Evolutionary conservation across 148 eudicot genomes (phyloP).

Genomic region (Drosera capensis): DNA sequence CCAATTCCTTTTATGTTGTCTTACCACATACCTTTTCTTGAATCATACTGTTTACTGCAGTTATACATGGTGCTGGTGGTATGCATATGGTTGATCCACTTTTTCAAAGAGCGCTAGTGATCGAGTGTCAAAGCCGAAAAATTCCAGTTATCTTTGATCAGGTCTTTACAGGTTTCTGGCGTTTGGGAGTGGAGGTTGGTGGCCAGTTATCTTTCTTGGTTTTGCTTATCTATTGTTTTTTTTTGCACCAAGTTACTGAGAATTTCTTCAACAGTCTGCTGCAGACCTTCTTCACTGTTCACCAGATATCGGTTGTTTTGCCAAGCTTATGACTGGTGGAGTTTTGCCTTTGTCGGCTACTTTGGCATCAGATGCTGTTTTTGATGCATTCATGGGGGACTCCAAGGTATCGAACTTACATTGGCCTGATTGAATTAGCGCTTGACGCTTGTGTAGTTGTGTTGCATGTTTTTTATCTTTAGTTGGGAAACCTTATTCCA

Average conservation of each 20-base stretch:
- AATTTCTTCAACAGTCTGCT: conserved; percentile 53
- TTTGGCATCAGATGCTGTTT: conserved; percentile 65
- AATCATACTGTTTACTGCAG: conserved; percentile 31
- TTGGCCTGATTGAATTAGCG: too few species aligned
- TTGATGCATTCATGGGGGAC: conserved; percentile 61
- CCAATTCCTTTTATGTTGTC: too few species aligned
- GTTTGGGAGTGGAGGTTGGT: conserved; percentile 92
- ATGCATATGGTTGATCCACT: conserved; percentile 97
- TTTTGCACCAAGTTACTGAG: conserved; percentile 3
- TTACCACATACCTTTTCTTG: too few species aligned
- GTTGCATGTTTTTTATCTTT: background rate
- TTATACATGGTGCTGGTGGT: conserved; percentile 89
- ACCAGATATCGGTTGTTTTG: conserved; percentile 90
- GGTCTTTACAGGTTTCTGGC: conserved; percentile 99
- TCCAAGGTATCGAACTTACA: too few species aligned
- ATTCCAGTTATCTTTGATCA: conserved; percentile 96
- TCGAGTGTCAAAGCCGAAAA: conserved; percentile 47
- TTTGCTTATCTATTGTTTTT: background rate
- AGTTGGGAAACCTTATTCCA: background rate
- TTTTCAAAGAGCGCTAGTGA: conserved; percentile 79
- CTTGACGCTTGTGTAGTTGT: too few species aligned
- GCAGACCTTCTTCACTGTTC: conserved; percentile 71
- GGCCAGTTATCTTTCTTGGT: conserved; percentile 1
- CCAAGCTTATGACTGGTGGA: conserved; percentile 96
- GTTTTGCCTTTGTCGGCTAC: conserved; percentile 89